These are phyloP conservation scores for Steccherinum ochraceum DNA, from an alignment of 768 basidiomycete species.

Conservation along the genomic window DNA sequence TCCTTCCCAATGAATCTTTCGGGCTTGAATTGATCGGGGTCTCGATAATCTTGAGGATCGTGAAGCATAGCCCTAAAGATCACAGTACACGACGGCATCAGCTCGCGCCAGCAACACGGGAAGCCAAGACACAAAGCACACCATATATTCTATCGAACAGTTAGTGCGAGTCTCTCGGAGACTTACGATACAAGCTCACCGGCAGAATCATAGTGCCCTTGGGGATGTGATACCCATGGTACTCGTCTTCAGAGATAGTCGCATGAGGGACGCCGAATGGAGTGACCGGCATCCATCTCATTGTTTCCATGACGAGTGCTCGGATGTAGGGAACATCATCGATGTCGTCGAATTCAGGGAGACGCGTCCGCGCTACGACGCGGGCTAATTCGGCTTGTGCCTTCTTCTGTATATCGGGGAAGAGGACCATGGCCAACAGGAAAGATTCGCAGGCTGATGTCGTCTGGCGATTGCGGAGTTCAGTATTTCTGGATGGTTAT, in stretches of 20 bases:
- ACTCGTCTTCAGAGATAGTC: constrained; percentile 1
- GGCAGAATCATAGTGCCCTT: not conserved
- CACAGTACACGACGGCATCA: not conserved
- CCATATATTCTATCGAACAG: constrained; percentile 3
- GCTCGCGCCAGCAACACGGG: not conserved
- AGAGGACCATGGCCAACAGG: not conserved
- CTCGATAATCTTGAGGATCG: constrained; percentile 12
- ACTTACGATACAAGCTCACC: not conserved
- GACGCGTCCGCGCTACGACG: not conserved
- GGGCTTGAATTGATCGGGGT: constrained; percentile 16
- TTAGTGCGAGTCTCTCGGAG: not conserved
- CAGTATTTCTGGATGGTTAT: not conserved
- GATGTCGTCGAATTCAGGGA: not conserved
- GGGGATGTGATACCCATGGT: constrained; percentile 7
- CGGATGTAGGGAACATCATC: not conserved
- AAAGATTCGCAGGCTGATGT: not conserved
- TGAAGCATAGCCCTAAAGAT: constrained; percentile 17
- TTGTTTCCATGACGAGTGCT: not conserved
- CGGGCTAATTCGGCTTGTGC: not conserved
- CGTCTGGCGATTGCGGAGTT: not conserved
- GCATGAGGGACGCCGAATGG: not conserved
- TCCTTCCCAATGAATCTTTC: constrained; percentile 15
- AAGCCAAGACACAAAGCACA: not conserved
- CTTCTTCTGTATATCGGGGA: not conserved
- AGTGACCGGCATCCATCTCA: not conserved